Evolutionary conservation across 75 land plant species (phyloP).

Genomic region (Larix kaempferi): DNA sequence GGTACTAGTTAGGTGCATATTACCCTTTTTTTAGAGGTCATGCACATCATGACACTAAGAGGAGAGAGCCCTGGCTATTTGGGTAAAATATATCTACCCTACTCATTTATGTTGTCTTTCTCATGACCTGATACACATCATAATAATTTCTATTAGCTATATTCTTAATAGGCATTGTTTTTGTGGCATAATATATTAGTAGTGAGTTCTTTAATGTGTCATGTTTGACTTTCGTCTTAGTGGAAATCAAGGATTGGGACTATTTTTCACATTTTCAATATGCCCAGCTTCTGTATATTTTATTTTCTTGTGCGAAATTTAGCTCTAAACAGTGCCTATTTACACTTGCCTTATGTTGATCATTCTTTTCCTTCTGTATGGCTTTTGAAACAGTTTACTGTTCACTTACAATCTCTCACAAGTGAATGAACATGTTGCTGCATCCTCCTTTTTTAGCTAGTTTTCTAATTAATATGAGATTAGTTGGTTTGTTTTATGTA

Average conservation of each 20-base stretch:
- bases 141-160: neutral
- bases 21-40: conserved; percentile 98
- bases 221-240: neutral
- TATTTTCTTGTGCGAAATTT: neutral
- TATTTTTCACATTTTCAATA: neutral
- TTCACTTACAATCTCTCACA: no score
- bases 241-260: neutral
- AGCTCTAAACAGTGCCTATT: no score
- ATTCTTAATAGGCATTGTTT: neutral
- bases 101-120: neutral
- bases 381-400: no score
- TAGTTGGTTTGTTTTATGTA: no score
- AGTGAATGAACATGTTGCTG: no score
- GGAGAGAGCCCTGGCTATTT: conserved; percentile 98
- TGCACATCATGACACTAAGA: conserved; percentile 96
- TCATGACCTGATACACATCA: neutral
- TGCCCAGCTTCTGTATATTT: neutral
- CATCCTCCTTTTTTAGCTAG: no score
- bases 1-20: conserved; percentile 97
- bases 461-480: no score
- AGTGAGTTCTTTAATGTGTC: neutral
- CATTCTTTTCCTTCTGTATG: no score
- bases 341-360: no score
- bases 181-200: no score
- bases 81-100: conserved; percentile 48